Conservation (phyloP, 2,329 filamentous ascomycete genomes). For the Colletotrichum spaethianum region DNA sequence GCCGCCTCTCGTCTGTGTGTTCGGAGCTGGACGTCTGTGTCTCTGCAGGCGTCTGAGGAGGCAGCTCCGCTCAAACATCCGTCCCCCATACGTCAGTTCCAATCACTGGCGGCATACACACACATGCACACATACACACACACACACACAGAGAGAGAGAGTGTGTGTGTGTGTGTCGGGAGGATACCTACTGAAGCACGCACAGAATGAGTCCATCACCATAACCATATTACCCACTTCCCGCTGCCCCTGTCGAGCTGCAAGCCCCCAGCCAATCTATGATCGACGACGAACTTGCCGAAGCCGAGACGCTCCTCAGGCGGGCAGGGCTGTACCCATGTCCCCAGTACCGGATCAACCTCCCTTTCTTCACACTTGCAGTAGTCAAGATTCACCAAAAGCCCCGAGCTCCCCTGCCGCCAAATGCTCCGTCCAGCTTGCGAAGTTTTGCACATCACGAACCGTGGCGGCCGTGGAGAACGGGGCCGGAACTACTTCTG, state of each 20-base stretch:
- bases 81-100: neutral
- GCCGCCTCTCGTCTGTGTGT: conserved; percentile 22
- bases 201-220: neutral
- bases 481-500: neutral
- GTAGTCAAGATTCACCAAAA: conserved; percentile 1
- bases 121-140: neutral
- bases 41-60: conserved; percentile 6
- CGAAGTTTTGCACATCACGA: neutral
- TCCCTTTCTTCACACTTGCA: conserved; percentile 9
- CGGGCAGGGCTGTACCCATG: conserved; percentile 1
- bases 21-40: conserved; percentile 10
- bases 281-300: conserved; percentile 32
- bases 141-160: neutral
- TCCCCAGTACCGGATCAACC: neutral
- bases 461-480: conserved; percentile 17
- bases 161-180: too few relatives aligned
- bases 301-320: conserved; percentile 26
- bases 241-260: conserved; percentile 13
- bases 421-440: neutral
- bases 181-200: neutral
- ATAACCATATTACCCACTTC: neutral
- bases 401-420: conserved; percentile 6
- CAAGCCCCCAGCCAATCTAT: conserved; percentile 21
- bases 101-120: neutral
- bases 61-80: neutral